phyloP scores from a whole-genome alignment of 805 yeast species.

The Spathaspora girioi region DNA sequence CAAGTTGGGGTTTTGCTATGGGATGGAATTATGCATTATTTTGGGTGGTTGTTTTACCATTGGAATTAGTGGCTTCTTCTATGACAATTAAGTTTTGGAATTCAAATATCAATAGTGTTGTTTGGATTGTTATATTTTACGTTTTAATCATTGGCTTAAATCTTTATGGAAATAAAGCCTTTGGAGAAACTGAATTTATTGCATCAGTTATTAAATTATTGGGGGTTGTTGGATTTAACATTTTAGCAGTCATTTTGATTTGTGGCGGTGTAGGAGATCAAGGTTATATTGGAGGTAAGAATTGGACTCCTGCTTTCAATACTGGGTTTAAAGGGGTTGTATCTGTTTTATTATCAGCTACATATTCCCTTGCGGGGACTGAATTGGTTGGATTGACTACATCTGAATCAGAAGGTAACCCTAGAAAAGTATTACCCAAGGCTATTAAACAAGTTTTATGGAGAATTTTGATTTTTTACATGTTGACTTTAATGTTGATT shows the following conservation, averaged over 20 bases:
- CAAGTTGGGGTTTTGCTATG: conserved; percentile 43
- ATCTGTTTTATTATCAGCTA: conserved; percentile 37
- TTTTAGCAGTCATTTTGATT: conserved; percentile 35
- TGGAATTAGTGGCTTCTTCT: conserved; percentile 41
- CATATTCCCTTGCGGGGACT: conserved; percentile 42
- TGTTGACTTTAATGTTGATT: conserved; percentile 37
- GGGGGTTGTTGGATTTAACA: conserved; percentile 39
- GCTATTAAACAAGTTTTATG: conserved; percentile 43
- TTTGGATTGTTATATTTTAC: conserved; percentile 39
- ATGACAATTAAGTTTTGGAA: conserved; percentile 40
- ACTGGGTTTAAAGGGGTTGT: conserved; percentile 41
- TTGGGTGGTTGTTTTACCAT: conserved; percentile 42
- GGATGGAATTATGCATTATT: conserved; percentile 43
- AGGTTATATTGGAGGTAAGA: conserved; percentile 34
- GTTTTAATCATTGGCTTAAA: conserved; percentile 33
- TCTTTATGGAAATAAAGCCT: conserved; percentile 32
- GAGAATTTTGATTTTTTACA: conserved; percentile 37
- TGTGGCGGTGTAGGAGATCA: conserved; percentile 37
- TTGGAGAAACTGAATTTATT: conserved; percentile 36
- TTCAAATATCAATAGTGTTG: conserved; percentile 34
- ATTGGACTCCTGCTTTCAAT: conserved; percentile 36
- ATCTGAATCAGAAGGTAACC: conserved; percentile 34
- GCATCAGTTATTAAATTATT: conserved; percentile 33
- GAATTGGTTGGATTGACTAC: conserved; percentile 40
- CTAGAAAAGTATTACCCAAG: conserved; percentile 35